Evolutionary conservation across 441 rosid genomes (phyloP), one percentile per base, ranked within the genome.

Genomic region (Erodium trifolium): DNA sequence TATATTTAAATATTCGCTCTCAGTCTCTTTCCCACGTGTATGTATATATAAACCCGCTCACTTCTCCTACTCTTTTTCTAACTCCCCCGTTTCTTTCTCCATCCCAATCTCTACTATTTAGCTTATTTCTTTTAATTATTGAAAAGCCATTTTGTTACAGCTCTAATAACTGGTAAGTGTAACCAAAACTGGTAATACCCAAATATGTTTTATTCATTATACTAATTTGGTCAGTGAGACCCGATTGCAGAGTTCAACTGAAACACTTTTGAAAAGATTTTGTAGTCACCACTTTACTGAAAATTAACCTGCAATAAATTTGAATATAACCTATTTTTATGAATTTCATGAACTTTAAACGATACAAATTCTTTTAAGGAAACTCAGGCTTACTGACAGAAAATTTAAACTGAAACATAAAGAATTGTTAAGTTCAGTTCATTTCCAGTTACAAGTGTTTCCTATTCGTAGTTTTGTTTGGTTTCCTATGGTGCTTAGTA

Each of bases 371-470:
- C 63, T 18, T 59, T 59, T 10, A 19, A 17, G 11, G 63, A 59
- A 59, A 59, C 5, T 53, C 67, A 73, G 23, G 63, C 72, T 74
- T 59, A 76, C 70, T 63, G 59, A 69, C 63, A 23, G n/a, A 11
- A 23, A 23, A 19, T 19, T 19, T 60, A 4, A 19, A 23, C 8
- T 9, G 3, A 19, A 78, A 37, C 6, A 37, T 37, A 37, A 37
- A 37, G 41, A 37, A 37, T 37, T 37, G 27, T 23, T 23, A 23
- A 23, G 27, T 23, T 23, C 27, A 23, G 27, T 23, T 23, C 27
- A 23, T 23, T 23, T 23, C 27, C 27, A 23, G 27, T 23, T 23
- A 23, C 27, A 23, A 23, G 27, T 23, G 27, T 23, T 23, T 23
- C 27, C 27, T 23, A 23, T 23, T 23, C 27, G 1, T 23, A 23